A percentile compares a stretch with the other conserved stretches of the same genome.
Conservation (phyloP, 495 filamentous ascomycete species). For the Endocarpon pusillum region DNA sequence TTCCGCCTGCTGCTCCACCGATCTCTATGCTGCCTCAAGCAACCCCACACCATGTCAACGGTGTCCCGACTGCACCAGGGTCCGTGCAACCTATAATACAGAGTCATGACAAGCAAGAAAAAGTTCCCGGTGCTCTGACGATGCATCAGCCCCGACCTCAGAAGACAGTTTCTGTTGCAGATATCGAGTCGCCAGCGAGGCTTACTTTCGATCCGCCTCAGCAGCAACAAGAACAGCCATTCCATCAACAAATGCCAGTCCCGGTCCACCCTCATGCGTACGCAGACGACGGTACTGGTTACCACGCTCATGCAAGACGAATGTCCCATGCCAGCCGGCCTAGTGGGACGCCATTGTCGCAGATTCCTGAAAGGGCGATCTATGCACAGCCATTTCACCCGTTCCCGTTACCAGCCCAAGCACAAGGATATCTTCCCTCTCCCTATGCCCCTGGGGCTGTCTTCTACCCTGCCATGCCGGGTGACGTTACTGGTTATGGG, state of each 20-base stretch:
- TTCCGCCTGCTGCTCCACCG: constrained; percentile 49
- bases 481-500: constrained; percentile 23
- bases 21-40: too few species aligned
- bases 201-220: constrained; percentile 50
- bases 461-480: constrained; percentile 31
- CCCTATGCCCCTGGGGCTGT: constrained; percentile 36
- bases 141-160: constrained; percentile 96
- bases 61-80: constrained; percentile 10
- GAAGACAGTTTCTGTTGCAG: constrained; percentile 83
- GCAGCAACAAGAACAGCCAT: constrained; percentile 62
- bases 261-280: constrained; percentile 43
- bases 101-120: constrained; percentile 72
- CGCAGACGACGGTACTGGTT: constrained; percentile 27
- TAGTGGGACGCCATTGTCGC: constrained; percentile 78
- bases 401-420: constrained; percentile 40
- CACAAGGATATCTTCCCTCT: constrained; percentile 41
- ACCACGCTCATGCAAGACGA: constrained; percentile 44
- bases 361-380: constrained; percentile 86
- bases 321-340: constrained; percentile 61
- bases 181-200: constrained; percentile 73
- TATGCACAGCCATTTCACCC: constrained; percentile 89
- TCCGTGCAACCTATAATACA: background rate
- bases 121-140: constrained; percentile 52
- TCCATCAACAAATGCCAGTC: constrained; percentile 76
- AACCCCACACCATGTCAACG: too few species aligned